A percentile compares a stretch with the other conserved stretches of the same genome.
phyloP scores from a whole-genome alignment of 2,329 filamentous ascomycete species.

The Ascochyta viciae-villosae region DNA sequence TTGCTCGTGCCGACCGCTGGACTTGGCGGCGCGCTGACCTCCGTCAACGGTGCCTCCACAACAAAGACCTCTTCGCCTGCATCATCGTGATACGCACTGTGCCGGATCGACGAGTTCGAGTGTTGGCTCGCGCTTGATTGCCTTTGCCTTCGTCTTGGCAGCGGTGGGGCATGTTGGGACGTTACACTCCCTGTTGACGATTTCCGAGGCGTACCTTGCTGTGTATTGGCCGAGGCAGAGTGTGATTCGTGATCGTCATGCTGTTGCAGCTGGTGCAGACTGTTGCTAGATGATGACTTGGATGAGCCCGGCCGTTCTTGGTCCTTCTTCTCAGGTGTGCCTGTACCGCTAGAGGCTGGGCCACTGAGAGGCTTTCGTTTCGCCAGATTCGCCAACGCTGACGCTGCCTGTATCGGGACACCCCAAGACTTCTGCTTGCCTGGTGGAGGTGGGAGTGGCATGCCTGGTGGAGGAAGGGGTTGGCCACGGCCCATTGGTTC shows the following conservation, averaged over 20 bases:
- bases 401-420: constrained; percentile 58
- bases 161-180: constrained; percentile 47
- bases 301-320: constrained; percentile 18
- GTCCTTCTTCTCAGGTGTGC: constrained; percentile 3
- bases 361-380: constrained; percentile 68
- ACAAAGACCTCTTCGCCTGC: constrained; percentile 36
- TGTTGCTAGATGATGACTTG: constrained; percentile 10
- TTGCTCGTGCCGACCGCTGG: constrained; percentile 19
- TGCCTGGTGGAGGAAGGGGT: constrained; percentile 81
- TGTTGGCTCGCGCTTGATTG: constrained; percentile 32
- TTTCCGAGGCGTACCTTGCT: constrained; percentile 16
- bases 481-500: constrained; percentile 84
- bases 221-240: neutral
- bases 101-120: constrained; percentile 8
- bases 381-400: constrained; percentile 54
- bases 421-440: constrained; percentile 59
- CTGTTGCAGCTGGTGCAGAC: constrained; percentile 11
- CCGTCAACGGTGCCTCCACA: constrained; percentile 38
- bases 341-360: neutral
- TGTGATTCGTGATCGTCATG: constrained; percentile 10
- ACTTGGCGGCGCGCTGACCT: constrained; percentile 32
- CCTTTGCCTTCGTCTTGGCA: constrained; percentile 58
- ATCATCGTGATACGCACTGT: constrained; percentile 14
- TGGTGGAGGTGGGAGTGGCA: constrained; percentile 74
- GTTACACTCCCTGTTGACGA: constrained; percentile 22